A percentile compares a stretch with the other conserved stretches of the same genome.
Conservation (phyloP, 495 filamentous ascomycete species). For the Aspergillus cavernicola region DNA sequence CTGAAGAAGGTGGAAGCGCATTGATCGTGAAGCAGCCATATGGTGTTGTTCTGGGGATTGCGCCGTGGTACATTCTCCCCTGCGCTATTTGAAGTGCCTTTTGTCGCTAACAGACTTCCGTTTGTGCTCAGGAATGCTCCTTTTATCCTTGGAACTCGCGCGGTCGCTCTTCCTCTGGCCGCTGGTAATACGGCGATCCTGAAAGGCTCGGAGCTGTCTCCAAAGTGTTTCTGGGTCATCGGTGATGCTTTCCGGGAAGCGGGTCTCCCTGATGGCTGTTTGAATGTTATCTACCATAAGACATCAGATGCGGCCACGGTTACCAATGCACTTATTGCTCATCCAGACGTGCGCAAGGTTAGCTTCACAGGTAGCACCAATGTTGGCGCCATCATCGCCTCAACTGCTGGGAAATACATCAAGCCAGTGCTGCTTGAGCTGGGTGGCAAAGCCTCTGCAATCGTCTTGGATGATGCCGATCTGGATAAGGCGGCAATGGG, state of each 20-base stretch:
- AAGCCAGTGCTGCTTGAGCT: conserved; percentile 62
- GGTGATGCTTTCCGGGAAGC: conserved; percentile 68
- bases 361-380: conserved; percentile 60
- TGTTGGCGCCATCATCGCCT: conserved; percentile 54
- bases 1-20: conserved; percentile 54
- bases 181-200: conserved; percentile 75
- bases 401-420: conserved; percentile 49
- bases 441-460: conserved; percentile 57
- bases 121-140: conserved; percentile 55
- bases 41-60: conserved; percentile 76
- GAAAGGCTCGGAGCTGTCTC: conserved; percentile 74
- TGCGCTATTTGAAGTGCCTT: no score
- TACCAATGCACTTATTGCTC: conserved; percentile 54
- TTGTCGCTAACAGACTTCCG: conserved; percentile 1
- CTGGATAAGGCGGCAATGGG: conserved; percentile 51
- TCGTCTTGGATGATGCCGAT: conserved; percentile 58
- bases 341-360: conserved; percentile 56
- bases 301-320: conserved; percentile 50
- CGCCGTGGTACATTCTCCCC: conserved; percentile 63
- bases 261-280: conserved; percentile 58
- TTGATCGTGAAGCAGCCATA: conserved; percentile 78
- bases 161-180: conserved; percentile 72
- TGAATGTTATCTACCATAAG: conserved; percentile 55
- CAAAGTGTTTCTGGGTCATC: conserved; percentile 70
- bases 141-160: conserved; percentile 60